Evolutionary conservation across 106 monocot species (phyloP), one percentile per base, ranked within the genome.

Genomic region (Phalaenopsis aphrodite): DNA sequence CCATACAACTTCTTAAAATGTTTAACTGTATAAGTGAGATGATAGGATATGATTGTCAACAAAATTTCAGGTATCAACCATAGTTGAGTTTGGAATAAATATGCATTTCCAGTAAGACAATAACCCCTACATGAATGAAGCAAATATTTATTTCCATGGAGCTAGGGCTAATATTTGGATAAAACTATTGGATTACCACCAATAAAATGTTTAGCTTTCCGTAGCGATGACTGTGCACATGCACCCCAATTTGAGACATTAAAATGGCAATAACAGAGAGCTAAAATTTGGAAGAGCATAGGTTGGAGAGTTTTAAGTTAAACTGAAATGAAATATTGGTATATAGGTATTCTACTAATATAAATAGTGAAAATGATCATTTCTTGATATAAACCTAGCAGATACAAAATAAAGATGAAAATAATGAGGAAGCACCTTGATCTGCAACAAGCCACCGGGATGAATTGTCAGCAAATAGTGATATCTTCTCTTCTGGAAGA

Each of bases 391-490:
- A 68, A 23, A 68, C 8, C 9, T 36, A 38, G 30, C 36, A 68
- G 68, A 30, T 30, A 30, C 1, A 68, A 68, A 68, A 24, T 57
- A 17, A 57, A 9, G 48, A 9, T 48, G 48, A 48, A 48, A 11
- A 11, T 48, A 48, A 48, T 11, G 11, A 30, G 30, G 30, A 30
- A 30, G 30, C 30, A 30, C 30, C 94, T 94, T 97, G 97, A 87
- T 97, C 97, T 52, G 97, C 90, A 92, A 94, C 71, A 8, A 97
- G 81, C 97, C 97, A 97, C 67, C 97, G 86, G 66, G 92, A 87
- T 36, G 97, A 97, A 79, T 97, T 97, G 69, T 97, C 97, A 77
- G 97, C 90, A 88, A 94, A 97, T 19, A 97, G 82, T 56, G 97
- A 87, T 23, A 97, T 19, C 83, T 94, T 97, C 65, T 92, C 94